Percentiles rank a stretch among this genome's conserved stretches.
These are phyloP conservation scores for Rhynchosporium graminicola DNA, from an alignment of 2,329 filamentous ascomycete species.

Conservation along the genomic window DNA sequence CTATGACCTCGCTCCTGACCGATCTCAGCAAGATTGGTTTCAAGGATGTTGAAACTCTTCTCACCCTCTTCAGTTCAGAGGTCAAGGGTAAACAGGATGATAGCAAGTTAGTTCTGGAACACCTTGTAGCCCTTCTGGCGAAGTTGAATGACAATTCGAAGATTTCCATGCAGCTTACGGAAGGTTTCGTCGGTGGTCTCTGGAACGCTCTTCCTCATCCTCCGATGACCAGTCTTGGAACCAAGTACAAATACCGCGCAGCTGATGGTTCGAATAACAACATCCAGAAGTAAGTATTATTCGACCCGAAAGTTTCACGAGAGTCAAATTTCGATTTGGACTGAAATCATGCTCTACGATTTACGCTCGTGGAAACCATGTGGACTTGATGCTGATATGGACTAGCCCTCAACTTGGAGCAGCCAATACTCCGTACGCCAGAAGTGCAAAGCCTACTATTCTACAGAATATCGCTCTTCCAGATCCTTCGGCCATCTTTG, in stretches of 20 bases:
- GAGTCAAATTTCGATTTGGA: neutral
- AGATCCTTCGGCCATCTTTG: slow-evolving; percentile 64
- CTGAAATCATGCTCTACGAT: too few species aligned
- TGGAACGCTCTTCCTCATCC: slow-evolving; percentile 75
- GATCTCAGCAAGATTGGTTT: slow-evolving; percentile 52
- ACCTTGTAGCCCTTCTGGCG: slow-evolving; percentile 53
- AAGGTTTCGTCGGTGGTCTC: slow-evolving; percentile 66
- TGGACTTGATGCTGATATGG: neutral
- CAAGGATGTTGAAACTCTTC: slow-evolving; percentile 57
- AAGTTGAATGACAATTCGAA: slow-evolving; percentile 37
- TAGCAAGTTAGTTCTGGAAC: slow-evolving; percentile 76
- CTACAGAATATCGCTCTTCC: slow-evolving; percentile 63
- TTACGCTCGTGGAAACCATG: too few species aligned
- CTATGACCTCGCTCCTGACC: slow-evolving; percentile 41
- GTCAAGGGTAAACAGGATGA: slow-evolving; percentile 68
- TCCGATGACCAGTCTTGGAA: slow-evolving; percentile 63
- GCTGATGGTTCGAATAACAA: slow-evolving; percentile 74
- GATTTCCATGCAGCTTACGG: slow-evolving; percentile 53
- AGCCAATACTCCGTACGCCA: slow-evolving; percentile 67
- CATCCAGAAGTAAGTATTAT: slow-evolving; percentile 48
- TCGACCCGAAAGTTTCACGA: neutral
- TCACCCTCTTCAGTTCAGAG: slow-evolving; percentile 61
- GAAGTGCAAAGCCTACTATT: slow-evolving; percentile 60
- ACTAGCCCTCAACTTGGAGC: slow-evolving; percentile 61
- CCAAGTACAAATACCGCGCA: slow-evolving; percentile 64